Evolutionary conservation across 208 protist genomes (phyloP).

Genomic region (Crithidia mellificae): DNA sequence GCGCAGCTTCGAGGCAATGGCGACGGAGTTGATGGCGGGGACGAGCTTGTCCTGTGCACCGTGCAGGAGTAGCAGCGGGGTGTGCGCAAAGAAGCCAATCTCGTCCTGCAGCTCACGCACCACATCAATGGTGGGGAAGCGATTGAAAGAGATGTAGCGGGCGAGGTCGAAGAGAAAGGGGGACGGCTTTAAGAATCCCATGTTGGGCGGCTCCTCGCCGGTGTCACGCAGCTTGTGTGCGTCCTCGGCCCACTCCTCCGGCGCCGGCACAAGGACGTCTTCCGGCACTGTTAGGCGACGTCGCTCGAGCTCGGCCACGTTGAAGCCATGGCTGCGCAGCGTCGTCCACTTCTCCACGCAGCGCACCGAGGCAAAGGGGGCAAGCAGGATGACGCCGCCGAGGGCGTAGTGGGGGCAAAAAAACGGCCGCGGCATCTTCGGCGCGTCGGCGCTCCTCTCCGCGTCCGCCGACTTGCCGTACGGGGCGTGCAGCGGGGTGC

Average conservation of each 20-base stretch:
- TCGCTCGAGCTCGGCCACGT: slow-evolving; percentile 35
- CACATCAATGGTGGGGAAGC: slow-evolving; percentile 40
- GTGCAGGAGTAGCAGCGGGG: slow-evolving; percentile 49
- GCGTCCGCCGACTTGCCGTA: slow-evolving; percentile 7
- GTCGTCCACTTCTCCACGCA: slow-evolving; percentile 40
- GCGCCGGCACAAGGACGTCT: slow-evolving; percentile 31
- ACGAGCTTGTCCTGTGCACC: slow-evolving; percentile 39
- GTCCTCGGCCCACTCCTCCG: slow-evolving; percentile 36
- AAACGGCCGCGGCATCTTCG: slow-evolving; percentile 1
- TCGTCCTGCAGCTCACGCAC: slow-evolving; percentile 39
- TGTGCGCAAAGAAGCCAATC: slow-evolving; percentile 36
- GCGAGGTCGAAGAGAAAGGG: slow-evolving; percentile 36
- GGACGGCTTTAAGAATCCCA: slow-evolving; percentile 17
- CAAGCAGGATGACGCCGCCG: slow-evolving; percentile 44
- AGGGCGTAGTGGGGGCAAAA: slow-evolving; percentile 44
- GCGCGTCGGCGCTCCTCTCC: background rate
- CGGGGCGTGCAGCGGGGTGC: slow-evolving; percentile 11
- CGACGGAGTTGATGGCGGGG: slow-evolving; percentile 38
- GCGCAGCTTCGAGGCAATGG: slow-evolving; percentile 38
- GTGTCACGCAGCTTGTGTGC: slow-evolving; percentile 16
- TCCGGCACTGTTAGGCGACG: slow-evolving; percentile 22
- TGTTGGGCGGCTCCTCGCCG: slow-evolving; percentile 9
- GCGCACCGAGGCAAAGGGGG: slow-evolving; percentile 38
- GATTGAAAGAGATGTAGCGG: slow-evolving; percentile 41
- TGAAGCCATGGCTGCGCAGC: slow-evolving; percentile 23